Evolutionary conservation across 257 asterid species (phyloP), one percentile per base, ranked within the genome.

Genomic region (Thymus mandschuricus): DNA sequence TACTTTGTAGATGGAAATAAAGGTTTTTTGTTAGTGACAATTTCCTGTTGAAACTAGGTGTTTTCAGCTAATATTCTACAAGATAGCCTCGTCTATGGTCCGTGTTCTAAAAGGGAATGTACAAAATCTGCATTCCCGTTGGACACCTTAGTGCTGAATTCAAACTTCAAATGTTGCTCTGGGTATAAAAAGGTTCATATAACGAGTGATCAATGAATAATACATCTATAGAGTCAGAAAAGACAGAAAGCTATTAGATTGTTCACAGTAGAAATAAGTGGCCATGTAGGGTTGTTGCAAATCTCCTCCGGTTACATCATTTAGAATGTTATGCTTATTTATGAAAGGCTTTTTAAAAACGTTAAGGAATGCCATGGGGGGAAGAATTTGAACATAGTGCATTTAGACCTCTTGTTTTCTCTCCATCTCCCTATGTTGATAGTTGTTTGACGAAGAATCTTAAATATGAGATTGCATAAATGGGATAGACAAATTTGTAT

Each of bases 381-480:
- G 41, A 38, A 7, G 7, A 4, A 38, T 38, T 38, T 38, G 41
- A 38, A 15, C 35, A 8, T 13, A 67, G 3, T 29, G 15, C 30
- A 50, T n/a, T 8, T n/a, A 15, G 70, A 29, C 11, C 27, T 27
- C 52, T 46, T 48, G 41, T 8, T 66, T 48, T 65, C 56, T 48
- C 43, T 15, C 8, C 15, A 21, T 52, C 30, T 41, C 9, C 43
- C 56, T 5, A 50, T 5, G 10, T 56, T 38, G 21, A 33, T 56
- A 43, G 35, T 10, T 69, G 31, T 43, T 69, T 69, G 66, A 60
- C 11, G 68, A 27, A 21, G 48, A 46, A 15, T 50, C 6, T 48
- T 57, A 31, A 15, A 40, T 44, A 35, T 52, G 70, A 52, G 63
- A 61, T 58, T 35, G 68, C 58, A 35, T 48, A 28, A 13, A 48